Percentiles rank a stretch among this genome's conserved stretches.
These are phyloP conservation scores for Pyronema omphalodes DNA, from an alignment of 495 filamentous ascomycete species.

Conservation along the genomic window DNA sequence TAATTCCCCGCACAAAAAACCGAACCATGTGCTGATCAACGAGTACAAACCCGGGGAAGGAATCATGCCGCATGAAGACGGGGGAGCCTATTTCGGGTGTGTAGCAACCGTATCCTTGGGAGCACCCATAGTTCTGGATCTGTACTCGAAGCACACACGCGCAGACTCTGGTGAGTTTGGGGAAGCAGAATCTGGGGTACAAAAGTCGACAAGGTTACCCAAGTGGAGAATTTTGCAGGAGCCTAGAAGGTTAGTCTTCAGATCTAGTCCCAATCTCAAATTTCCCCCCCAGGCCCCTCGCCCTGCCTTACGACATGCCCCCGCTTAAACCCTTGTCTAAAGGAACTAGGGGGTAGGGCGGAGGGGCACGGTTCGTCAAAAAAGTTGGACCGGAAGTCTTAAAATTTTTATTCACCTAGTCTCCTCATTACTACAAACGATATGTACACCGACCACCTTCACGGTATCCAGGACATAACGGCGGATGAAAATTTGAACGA, in stretches of 20 bases:
- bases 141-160: conserved; percentile 39
- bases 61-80: conserved; percentile 95
- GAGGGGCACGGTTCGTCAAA: background rate
- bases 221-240: conserved; percentile 68
- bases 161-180: no score
- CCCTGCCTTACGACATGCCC: background rate
- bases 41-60: conserved; percentile 78
- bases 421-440: conserved; percentile 51
- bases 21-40: conserved; percentile 89
- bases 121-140: conserved; percentile 54
- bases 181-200: background rate
- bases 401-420: conserved; percentile 24
- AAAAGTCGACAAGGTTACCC: conserved; percentile 27
- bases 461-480: conserved; percentile 50
- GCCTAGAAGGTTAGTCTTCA: conserved; percentile 35
- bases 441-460: conserved; percentile 54
- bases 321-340: background rate
- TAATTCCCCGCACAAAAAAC: conserved; percentile 48
- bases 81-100: conserved; percentile 63
- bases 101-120: conserved; percentile 84
- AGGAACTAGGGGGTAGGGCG: background rate
- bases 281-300: background rate
- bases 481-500: conserved; percentile 42
- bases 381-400: no score
- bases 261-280: no score